Evolutionary conservation across 2,329 filamentous ascomycete species (phyloP), one percentile per base, ranked within the genome.

Genomic region (Magnaporthiopsis incrustans): DNA sequence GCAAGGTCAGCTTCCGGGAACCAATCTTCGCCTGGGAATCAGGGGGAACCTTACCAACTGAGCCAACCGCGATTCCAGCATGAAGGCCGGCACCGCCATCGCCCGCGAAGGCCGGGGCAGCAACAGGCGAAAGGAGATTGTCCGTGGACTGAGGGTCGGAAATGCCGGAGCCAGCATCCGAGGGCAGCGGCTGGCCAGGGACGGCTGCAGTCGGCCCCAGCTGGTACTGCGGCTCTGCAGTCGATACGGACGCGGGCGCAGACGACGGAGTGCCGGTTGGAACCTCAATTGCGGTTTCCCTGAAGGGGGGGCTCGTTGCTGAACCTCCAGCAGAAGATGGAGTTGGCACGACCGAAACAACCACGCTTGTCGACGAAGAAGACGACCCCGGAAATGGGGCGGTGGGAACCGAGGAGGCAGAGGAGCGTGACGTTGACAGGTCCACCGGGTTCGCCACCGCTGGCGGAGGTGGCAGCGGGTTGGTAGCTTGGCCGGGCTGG

Each of bases 51-150:
- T 25, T 59, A 63, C 61, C 61, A 38, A 63, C 57, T 10, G 61
- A 58, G 6, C 61, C 61, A 22, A 63, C 61, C 1, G 61, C 56
- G 18, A 63, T 63, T 8, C 61, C 61, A n/a, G 61, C 57, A 25
- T 58, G 25, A 1, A 58, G 25, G 57, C 57, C 57, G 57, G 57
- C 57, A 18, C 57, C 57, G 57, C 44, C 44, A 11, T 53, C 44
- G 44, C 44, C 44, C 18, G 22, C 44, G 6, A 8, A 6, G 5
- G 7, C 7, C 22, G 44, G 44, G 44, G 44, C 44, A 5, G 44
- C 44, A 22, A 53, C 44, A 4, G 44, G 44, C 44, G 44, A 22
- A n/a, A 10, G 6, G 22, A 10, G 5, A n/a, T 11, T n/a, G 44
- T 22, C 18, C 2, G 44, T 53, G 44, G 15, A 7, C 8, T 53